phyloP scores from a whole-genome alignment of 2,329 filamentous ascomycete genomes.

The Colletotrichum sp. region DNA sequence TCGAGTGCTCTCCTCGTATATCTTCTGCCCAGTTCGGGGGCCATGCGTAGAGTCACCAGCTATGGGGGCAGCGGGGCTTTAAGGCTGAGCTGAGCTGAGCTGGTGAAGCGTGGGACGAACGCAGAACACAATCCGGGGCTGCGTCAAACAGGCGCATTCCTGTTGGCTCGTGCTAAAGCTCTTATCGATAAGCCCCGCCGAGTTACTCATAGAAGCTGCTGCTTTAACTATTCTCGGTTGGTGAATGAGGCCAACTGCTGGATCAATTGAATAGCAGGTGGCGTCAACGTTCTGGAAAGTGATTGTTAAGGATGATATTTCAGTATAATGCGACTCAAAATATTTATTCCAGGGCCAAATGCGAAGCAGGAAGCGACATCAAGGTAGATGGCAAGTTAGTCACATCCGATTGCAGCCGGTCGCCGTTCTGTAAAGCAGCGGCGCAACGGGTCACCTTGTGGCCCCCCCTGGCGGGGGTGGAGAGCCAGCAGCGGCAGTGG shows the following conservation, averaged over 20 bases:
- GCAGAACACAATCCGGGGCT: not conserved
- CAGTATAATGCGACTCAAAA: not conserved
- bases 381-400: not conserved
- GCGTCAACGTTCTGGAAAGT: not conserved
- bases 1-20: not conserved
- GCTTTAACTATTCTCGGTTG: not conserved
- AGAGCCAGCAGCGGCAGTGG: not conserved
- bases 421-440: conserved; percentile 7
- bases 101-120: not conserved
- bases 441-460: not conserved
- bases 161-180: conserved; percentile 21
- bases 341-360: not conserved
- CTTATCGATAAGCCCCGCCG: conserved; percentile 24
- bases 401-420: not conserved
- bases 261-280: not conserved
- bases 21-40: not conserved
- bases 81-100: not conserved
- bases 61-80: not conserved
- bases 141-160: not conserved
- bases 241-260: not conserved
- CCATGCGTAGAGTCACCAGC: not conserved
- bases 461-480: not conserved
- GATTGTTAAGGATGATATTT: not conserved
- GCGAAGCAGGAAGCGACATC: not conserved
- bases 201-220: conserved; percentile 16